These are phyloP conservation scores for Hemisphaericaspora subhashii DNA, from an alignment of 1,139 yeast species.

Conservation along the genomic window DNA sequence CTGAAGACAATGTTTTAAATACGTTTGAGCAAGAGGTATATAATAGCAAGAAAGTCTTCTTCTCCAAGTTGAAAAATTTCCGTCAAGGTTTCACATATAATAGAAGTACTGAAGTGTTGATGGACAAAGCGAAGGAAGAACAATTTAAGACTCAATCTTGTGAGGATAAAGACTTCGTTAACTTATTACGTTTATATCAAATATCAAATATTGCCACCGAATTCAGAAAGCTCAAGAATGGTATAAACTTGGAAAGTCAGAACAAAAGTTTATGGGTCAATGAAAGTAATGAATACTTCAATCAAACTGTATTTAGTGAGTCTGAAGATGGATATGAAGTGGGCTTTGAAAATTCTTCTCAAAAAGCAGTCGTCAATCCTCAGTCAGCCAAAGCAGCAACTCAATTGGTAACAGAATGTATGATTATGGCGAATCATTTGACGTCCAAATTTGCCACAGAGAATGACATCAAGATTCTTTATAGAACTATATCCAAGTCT, in stretches of 20 bases:
- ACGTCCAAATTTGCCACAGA: constrained; percentile 53
- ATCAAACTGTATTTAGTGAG: constrained; percentile 4
- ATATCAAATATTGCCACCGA: constrained; percentile 22
- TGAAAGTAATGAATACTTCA: not conserved
- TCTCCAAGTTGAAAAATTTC: constrained; percentile 23
- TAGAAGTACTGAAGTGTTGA: constrained; percentile 32
- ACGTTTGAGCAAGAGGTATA: constrained; percentile 22
- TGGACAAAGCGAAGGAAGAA: constrained; percentile 14
- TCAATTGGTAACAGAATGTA: constrained; percentile 70
- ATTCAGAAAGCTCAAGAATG: constrained; percentile 8
- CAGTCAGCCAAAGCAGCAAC: constrained; percentile 1
- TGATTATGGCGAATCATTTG: constrained; percentile 73
- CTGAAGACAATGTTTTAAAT: constrained; percentile 13
- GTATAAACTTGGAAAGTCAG: not conserved
- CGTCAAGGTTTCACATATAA: constrained; percentile 41
- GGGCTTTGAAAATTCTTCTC: constrained; percentile 5
- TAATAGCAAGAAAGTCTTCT: constrained; percentile 16
- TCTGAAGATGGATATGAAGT: constrained; percentile 19
- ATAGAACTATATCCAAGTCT: constrained; percentile 38
- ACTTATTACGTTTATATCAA: constrained; percentile 29
- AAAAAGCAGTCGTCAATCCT: not conserved
- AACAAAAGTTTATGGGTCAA: not conserved
- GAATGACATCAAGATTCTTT: constrained; percentile 58
- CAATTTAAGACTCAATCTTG: constrained; percentile 11
- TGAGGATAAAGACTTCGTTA: constrained; percentile 21